Percentiles rank a stretch among this genome's conserved stretches.
Conservation (phyloP, 768 basidiomycete species). For the Harrya chromipes region DNA sequence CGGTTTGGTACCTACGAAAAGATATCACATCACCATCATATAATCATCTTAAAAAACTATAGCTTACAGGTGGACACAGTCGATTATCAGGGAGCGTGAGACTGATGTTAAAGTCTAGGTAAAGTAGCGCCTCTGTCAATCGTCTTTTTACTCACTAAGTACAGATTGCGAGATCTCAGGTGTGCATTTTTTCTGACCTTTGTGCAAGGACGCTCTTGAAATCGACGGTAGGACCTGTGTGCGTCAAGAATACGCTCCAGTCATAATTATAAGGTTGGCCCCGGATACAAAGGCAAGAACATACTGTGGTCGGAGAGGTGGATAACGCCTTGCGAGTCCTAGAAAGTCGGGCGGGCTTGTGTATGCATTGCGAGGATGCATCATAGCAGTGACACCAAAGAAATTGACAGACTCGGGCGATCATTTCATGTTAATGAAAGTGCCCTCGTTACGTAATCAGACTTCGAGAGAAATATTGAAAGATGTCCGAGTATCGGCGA, state of each 20-base stretch:
- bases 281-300: constrained; percentile 12
- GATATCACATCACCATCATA: neutral
- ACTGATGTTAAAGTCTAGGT: constrained; percentile 66
- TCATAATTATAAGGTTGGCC: constrained; percentile 3
- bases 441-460: too few species aligned
- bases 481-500: too few species aligned
- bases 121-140: constrained; percentile 75
- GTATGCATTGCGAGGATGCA: constrained; percentile 54
- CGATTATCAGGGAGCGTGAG: constrained; percentile 65
- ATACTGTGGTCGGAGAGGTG: constrained; percentile 54
- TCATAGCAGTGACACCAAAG: constrained; percentile 8
- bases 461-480: too few species aligned
- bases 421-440: too few species aligned
- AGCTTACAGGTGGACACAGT: constrained; percentile 81
- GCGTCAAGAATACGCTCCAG: constrained; percentile 26
- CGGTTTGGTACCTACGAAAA: constrained; percentile 64
- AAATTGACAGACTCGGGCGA: too few species aligned
- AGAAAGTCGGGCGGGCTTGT: constrained; percentile 53
- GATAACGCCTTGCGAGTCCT: constrained; percentile 53
- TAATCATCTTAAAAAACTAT: neutral
- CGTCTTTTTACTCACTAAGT: constrained; percentile 43
- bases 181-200: constrained; percentile 41
- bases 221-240: constrained; percentile 51
- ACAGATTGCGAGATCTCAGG: neutral
- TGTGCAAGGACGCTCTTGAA: constrained; percentile 72